phyloP scores from a whole-genome alignment of 169 alveolate species.

The Plasmodium reichenowi region DNA sequence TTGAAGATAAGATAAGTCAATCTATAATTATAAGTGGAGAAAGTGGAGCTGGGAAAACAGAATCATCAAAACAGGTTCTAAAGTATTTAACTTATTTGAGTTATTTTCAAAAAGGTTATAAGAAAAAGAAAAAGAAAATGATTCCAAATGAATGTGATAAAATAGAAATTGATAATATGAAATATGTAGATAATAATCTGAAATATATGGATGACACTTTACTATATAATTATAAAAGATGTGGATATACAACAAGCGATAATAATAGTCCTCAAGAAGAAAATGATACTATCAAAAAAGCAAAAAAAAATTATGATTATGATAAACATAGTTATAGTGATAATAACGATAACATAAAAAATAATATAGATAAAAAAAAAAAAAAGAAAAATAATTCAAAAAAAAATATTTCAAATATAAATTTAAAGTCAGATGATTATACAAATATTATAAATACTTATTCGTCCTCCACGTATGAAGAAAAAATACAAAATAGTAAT shows the following conservation, averaged over 20 bases:
- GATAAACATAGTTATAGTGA: slow-evolving; percentile 3
- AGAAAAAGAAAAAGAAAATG: slow-evolving; percentile 4
- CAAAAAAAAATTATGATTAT: background rate
- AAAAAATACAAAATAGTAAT: slow-evolving; percentile 93
- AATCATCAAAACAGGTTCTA: slow-evolving; percentile 95
- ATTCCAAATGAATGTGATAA: background rate
- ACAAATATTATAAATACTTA: too few species aligned
- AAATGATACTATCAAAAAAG: slow-evolving; percentile 5
- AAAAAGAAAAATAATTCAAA: background rate
- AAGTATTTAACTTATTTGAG: slow-evolving; percentile 84
- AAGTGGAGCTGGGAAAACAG: slow-evolving; percentile 99
- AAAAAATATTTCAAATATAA: background rate
- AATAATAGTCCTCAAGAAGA: background rate
- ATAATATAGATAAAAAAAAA: slow-evolving; percentile 10
- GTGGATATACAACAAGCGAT: too few species aligned
- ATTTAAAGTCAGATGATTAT: background rate
- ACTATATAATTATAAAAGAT: too few species aligned
- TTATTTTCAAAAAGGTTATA: slow-evolving; percentile 27
- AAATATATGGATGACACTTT: too few species aligned
- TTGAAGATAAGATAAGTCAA: slow-evolving; percentile 87
- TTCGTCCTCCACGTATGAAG: slow-evolving; percentile 71
- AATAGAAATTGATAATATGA: background rate
- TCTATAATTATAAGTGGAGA: slow-evolving; percentile 99
- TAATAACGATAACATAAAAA: background rate
- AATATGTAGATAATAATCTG: background rate